Base-by-base conservation (phyloP, 495 filamentous ascomycete species). In the Lindgomyces ingoldianus region DNA sequence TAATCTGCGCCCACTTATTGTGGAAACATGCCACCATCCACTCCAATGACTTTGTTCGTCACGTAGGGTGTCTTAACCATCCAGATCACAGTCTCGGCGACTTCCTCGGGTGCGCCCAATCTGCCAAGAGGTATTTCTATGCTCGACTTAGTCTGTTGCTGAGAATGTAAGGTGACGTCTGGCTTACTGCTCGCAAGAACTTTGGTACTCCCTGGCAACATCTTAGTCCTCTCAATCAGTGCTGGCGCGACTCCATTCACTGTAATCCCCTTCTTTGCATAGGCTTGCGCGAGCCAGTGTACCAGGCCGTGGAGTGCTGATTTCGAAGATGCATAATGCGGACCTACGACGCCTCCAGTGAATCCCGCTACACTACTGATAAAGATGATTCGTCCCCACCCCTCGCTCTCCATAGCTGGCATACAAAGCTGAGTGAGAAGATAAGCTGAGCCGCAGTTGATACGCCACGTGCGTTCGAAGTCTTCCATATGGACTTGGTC, bases 241-340 rank as follows among this genome's bases (percentile, higher is more conserved):
- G 74, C 74, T 18, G 74, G 74, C 54, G 74, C 74, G 30, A 75
- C 67, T n/a, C 68, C 74, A 58, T 74, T 75, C 12, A 73, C 72
- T 18, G 72, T 75, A 42, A 75, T 61, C 10, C 74, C 74, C 39
- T 72, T 72, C 52, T 47, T 70, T 22, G 64, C 70, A 61, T 74
- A 74, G 27, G 46, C 64, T 18, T 49, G 52, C 12, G 67, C 66
- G 12, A 75, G 59, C 74, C 74, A 75, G 53, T 75, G 74, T 24
- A 75, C 60, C 42, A 75, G 66, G 3, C 72, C 74, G 60, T 75
- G 74, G 53, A 70, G 25, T 6, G 69, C 71, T 24, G 54, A 59
- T 56, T 75, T 74, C 3, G 55, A 46, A 22, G 45, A 70, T 59
- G 75, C 75, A 60, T 78, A 78, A 67, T 78, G 75, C 48, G 75